These are phyloP conservation scores for Irpex rosettiformis DNA, from an alignment of 1,284 basidiomycete genomes.

Conservation along the genomic window DNA sequence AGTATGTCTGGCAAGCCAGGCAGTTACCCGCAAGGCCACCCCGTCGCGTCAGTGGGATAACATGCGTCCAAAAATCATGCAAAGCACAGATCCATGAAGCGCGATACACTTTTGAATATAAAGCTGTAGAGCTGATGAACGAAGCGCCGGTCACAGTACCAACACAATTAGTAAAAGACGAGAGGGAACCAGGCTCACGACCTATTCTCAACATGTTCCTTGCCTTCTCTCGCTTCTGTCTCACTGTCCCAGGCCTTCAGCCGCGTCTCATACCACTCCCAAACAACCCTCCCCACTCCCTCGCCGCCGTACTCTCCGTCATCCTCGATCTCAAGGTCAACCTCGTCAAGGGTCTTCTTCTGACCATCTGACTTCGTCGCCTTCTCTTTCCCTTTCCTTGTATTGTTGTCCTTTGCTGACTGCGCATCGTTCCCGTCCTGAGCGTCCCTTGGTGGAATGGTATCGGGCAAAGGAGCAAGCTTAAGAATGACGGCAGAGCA, in stretches of 20 bases:
- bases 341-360: slow-evolving; percentile 6
- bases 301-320: slow-evolving; percentile 70
- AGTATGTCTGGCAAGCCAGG: too few relatives aligned
- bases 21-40: too few relatives aligned
- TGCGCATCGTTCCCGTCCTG: slow-evolving; percentile 1
- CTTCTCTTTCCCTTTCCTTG: slow-evolving; percentile 28
- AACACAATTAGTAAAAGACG: too few relatives aligned
- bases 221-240: slow-evolving; percentile 8
- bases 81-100: too few relatives aligned
- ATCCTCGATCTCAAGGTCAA: slow-evolving; percentile 36
- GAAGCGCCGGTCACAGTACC: too few relatives aligned
- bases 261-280: slow-evolving; percentile 68
- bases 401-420: slow-evolving; percentile 24
- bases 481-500: slow-evolving; percentile 56
- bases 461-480: slow-evolving; percentile 36
- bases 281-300: slow-evolving; percentile 58
- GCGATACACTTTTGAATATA: too few relatives aligned
- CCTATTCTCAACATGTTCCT: not conserved
- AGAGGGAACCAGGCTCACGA: not conserved
- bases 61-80: too few relatives aligned
- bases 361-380: slow-evolving; percentile 14
- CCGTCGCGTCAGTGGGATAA: too few relatives aligned
- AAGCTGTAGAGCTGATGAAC: too few relatives aligned
- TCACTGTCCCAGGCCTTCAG: slow-evolving; percentile 57
- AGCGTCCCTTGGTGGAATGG: too few relatives aligned